A percentile compares a stretch with the other conserved stretches of the same genome.
Conservation (phyloP, 257 asterid species). For the Knoxia roxburghii region DNA sequence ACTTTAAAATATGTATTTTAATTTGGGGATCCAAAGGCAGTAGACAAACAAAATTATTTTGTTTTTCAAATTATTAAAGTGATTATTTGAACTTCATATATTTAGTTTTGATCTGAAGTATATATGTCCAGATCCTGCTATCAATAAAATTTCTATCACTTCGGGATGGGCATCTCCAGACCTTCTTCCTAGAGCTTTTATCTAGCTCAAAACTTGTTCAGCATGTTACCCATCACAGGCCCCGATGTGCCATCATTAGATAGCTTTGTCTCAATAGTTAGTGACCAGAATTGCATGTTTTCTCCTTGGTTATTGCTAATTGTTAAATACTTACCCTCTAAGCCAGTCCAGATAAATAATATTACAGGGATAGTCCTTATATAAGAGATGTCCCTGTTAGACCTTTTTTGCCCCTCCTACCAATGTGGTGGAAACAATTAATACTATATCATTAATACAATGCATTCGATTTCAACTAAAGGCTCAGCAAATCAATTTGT, state of each 20-base stretch:
- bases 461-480: background rate
- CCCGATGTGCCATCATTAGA: background rate
- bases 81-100: background rate
- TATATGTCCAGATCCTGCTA: background rate
- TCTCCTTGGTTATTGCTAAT: background rate
- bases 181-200: background rate
- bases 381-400: background rate
- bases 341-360: no score
- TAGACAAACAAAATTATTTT: background rate
- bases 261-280: background rate
- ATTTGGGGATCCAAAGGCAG: background rate
- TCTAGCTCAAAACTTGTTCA: background rate
- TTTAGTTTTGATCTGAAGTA: background rate
- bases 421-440: background rate
- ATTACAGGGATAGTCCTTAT: background rate
- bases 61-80: background rate
- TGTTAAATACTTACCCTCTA: background rate
- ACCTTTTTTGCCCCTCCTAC: constrained; percentile 1
- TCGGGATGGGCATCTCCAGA: background rate
- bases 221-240: background rate
- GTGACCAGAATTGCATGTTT: background rate
- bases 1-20: background rate
- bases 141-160: background rate
- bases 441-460: background rate
- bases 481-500: background rate